These are phyloP conservation scores for Malus sylvestris DNA, from an alignment of 306 rosid genomes.

Conservation along the genomic window DNA sequence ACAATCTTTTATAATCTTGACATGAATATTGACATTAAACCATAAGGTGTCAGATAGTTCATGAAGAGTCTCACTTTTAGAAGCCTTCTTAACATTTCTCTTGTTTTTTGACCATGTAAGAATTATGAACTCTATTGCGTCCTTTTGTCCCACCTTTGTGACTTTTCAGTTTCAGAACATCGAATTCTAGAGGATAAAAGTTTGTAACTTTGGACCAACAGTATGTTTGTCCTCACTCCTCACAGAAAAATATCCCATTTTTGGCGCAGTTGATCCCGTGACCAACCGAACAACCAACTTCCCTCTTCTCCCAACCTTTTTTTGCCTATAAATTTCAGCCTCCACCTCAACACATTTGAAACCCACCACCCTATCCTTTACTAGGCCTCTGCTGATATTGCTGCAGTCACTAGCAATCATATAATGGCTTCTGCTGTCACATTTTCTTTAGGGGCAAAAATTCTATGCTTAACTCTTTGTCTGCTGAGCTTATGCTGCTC, in stretches of 20 bases:
- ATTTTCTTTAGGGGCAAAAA: slow-evolving; percentile 10
- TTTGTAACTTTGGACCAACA: not conserved
- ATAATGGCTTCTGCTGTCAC: slow-evolving; percentile 25
- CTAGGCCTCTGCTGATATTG: not conserved
- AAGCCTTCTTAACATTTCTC: no score
- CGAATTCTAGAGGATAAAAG: slow-evolving; percentile 15
- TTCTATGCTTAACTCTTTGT: slow-evolving; percentile 23
- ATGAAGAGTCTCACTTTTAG: fast-evolving
- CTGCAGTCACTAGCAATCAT: not conserved
- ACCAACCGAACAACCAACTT: slow-evolving; percentile 32
- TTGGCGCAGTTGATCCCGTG: slow-evolving; percentile 67
- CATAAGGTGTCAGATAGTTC: fast-evolving
- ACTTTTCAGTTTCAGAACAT: slow-evolving; percentile 2
- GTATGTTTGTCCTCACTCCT: not conserved
- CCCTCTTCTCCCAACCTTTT: slow-evolving; percentile 20
- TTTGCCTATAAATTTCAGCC: slow-evolving; percentile 26
- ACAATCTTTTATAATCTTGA: no score
- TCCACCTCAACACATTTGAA: not conserved
- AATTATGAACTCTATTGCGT: not conserved
- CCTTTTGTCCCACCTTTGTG: not conserved
- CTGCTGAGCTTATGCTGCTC: slow-evolving; percentile 18
- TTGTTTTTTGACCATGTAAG: not conserved
- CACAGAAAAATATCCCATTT: not conserved
- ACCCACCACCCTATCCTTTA: not conserved
- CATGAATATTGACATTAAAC: no score